A percentile compares a stretch with the other conserved stretches of the same genome.
phyloP scores from a whole-genome alignment of 768 basidiomycete species.

The Boletus vermiculosoides region DNA sequence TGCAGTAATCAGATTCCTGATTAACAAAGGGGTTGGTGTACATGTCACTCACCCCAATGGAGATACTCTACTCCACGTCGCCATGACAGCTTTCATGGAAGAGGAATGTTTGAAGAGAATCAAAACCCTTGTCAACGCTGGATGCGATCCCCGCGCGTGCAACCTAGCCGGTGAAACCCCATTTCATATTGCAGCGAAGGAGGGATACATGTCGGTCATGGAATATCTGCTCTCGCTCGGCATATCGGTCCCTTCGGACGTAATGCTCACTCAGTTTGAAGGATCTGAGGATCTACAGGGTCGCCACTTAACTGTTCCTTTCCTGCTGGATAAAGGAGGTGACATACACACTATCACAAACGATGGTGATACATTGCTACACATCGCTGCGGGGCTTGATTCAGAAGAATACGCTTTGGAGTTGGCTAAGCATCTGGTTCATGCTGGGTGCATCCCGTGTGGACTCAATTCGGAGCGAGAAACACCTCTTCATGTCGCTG shows the following conservation, averaged over 20 bases:
- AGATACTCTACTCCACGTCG: neutral
- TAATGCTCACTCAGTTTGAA: neutral
- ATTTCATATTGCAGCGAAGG: neutral
- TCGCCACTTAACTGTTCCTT: neutral
- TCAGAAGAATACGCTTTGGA: neutral
- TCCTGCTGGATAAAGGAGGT: neutral
- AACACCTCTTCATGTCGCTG: slow-evolving; percentile 1
- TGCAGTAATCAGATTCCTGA: neutral
- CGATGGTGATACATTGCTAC: neutral
- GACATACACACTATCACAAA: neutral
- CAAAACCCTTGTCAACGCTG: neutral
- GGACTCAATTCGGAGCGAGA: neutral
- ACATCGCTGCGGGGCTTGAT: neutral
- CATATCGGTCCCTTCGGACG: neutral
- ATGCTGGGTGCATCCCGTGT: neutral
- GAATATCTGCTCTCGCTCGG: neutral
- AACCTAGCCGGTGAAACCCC: neutral
- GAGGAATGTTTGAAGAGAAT: neutral
- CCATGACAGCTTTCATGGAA: neutral
- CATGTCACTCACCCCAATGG: neutral
- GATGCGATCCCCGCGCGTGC: neutral
- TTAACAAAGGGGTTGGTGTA: neutral
- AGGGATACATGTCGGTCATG: neutral
- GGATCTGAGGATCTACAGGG: accelerated
- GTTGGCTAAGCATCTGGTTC: neutral